A percentile compares a stretch with the other conserved stretches of the same genome.
Evolutionary conservation across 1,139 yeast genomes (phyloP).

Genomic region (Pichia sp.): DNA sequence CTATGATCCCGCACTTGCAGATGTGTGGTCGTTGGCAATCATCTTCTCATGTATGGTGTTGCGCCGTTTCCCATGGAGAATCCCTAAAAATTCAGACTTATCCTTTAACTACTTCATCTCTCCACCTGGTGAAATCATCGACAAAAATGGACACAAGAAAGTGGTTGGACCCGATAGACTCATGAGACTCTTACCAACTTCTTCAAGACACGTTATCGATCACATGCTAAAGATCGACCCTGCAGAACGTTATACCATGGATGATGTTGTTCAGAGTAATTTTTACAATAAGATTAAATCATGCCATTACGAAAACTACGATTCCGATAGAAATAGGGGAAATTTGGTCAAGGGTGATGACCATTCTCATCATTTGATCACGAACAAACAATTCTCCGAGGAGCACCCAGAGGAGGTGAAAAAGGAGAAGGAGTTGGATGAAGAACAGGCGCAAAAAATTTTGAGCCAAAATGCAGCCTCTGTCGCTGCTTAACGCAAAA

Average conservation of each 20-base stretch:
- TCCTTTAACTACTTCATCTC: constrained; percentile 24
- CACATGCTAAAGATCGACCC: constrained; percentile 72
- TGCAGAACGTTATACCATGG: constrained; percentile 56
- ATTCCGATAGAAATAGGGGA: constrained; percentile 8
- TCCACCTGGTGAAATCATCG: constrained; percentile 17
- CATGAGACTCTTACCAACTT: constrained; percentile 79
- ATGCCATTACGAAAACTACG: constrained; percentile 26
- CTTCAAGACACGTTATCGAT: constrained; percentile 70
- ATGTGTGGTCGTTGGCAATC: constrained; percentile 74
- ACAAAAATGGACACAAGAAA: constrained; percentile 21
- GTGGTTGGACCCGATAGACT: constrained; percentile 77
- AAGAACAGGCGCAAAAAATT: constrained; percentile 16
- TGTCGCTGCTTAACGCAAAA: no score
- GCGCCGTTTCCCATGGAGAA: constrained; percentile 73
- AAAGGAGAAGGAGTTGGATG: constrained; percentile 33
- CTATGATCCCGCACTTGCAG: constrained; percentile 69
- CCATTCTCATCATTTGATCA: constrained; percentile 46
- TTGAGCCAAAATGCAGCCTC: no score
- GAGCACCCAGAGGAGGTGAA: constrained; percentile 33
- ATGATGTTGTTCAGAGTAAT: constrained; percentile 57
- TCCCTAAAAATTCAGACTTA: constrained; percentile 48
- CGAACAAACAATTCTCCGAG: constrained; percentile 43
- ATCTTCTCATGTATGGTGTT: constrained; percentile 70
- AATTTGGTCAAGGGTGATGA: constrained; percentile 22
- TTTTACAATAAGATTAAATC: constrained; percentile 60